Evolutionary conservation across 2,329 filamentous ascomycete species (phyloP).

Genomic region (Akanthomyces lecanii): DNA sequence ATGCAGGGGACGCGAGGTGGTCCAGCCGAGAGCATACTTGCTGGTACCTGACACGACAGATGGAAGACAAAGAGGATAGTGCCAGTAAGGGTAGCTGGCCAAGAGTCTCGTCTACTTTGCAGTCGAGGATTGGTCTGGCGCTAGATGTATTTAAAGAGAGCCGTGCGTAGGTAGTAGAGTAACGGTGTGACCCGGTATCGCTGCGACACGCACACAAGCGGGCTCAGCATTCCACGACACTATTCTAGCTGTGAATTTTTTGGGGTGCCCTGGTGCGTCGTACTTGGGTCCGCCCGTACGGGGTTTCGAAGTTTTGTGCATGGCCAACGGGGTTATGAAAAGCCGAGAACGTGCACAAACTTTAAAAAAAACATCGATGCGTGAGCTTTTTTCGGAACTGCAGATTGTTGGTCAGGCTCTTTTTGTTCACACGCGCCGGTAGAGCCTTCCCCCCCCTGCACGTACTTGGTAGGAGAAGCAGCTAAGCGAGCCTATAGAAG

Average conservation of each 20-base stretch:
- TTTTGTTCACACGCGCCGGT: background rate
- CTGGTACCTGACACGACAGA: background rate
- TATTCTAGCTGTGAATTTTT: too few relatives aligned
- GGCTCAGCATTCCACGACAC: background rate
- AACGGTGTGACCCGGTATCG: too few relatives aligned
- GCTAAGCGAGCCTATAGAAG: constrained; percentile 11
- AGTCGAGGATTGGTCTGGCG: background rate
- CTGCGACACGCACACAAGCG: too few relatives aligned
- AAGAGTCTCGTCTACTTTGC: too few relatives aligned
- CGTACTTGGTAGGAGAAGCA: background rate
- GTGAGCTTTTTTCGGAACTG: background rate
- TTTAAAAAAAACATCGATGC: background rate
- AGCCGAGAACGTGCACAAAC: background rate
- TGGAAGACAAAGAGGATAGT: background rate
- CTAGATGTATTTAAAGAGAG: background rate
- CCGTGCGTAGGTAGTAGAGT: too few relatives aligned
- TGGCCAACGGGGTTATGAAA: background rate
- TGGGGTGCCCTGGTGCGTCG: too few relatives aligned
- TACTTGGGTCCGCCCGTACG: too few relatives aligned
- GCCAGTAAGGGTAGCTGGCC: too few relatives aligned
- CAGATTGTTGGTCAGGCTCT: background rate
- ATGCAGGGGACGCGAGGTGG: background rate
- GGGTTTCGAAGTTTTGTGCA: background rate
- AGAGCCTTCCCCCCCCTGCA: background rate
- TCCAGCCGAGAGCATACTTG: background rate